Evolutionary conservation across 352 stramenopile genomes (phyloP).

Genomic region (Globisporangium abappressorium): DNA sequence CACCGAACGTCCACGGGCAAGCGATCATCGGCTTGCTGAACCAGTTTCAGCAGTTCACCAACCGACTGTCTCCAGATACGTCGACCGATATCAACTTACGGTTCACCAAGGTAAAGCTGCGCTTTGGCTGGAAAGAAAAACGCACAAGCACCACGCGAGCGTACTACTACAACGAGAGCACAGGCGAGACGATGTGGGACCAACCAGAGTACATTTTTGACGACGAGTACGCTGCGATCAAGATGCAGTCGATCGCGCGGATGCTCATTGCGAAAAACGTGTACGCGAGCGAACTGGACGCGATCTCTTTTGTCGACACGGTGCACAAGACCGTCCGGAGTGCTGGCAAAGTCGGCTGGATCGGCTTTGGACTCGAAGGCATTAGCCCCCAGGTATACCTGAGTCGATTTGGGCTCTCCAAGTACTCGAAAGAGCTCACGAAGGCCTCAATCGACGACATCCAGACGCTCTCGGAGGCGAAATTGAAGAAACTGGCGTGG

Average conservation of each 20-base stretch:
- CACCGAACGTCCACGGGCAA: slow-evolving; percentile 46
- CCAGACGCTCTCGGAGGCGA: slow-evolving; percentile 25
- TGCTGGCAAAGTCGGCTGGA: slow-evolving; percentile 35
- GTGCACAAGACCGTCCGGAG: slow-evolving; percentile 24
- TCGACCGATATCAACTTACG: slow-evolving; percentile 24
- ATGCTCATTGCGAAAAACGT: slow-evolving; percentile 40
- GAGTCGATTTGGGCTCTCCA: slow-evolving; percentile 54
- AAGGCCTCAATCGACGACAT: slow-evolving; percentile 34
- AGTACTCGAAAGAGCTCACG: slow-evolving; percentile 35
- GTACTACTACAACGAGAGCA: slow-evolving; percentile 55
- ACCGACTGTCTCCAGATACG: slow-evolving; percentile 19
- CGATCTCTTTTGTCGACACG: slow-evolving; percentile 43
- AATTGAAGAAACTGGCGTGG: slow-evolving; percentile 48
- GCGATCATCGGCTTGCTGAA: slow-evolving; percentile 47
- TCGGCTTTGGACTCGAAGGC: slow-evolving; percentile 75
- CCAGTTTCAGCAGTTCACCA: slow-evolving; percentile 28
- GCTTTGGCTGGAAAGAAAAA: slow-evolving; percentile 67
- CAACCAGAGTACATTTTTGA: slow-evolving; percentile 64
- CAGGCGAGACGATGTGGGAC: slow-evolving; percentile 48
- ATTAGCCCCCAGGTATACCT: slow-evolving; percentile 55
- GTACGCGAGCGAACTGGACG: slow-evolving; percentile 23
- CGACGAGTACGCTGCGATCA: slow-evolving; percentile 59
- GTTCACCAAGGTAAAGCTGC: slow-evolving; percentile 52
- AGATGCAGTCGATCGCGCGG: slow-evolving; percentile 59
- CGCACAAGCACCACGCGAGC: slow-evolving; percentile 10